Evolutionary conservation across 257 asterid species (phyloP).

Genomic region (Forsythia viridissima): DNA sequence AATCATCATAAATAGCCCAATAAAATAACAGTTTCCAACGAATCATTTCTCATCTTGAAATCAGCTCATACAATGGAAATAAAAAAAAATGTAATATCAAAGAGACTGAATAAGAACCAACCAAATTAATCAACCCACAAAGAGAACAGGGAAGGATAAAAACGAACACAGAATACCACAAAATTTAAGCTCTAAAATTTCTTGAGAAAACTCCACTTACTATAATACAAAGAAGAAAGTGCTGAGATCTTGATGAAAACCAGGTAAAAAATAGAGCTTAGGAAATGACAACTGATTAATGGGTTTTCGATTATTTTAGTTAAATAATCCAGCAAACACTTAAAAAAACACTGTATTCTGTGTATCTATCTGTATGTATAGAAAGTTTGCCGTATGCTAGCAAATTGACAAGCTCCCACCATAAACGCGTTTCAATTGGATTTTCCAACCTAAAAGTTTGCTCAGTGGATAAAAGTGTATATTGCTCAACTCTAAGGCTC

Average conservation of each 20-base stretch:
- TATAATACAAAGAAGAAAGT: conserved; percentile 20
- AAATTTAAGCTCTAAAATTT: not conserved
- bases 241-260: conserved; percentile 45
- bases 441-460: not conserved
- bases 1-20: not conserved
- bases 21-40: not conserved
- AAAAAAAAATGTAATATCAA: conserved; percentile 10
- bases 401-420: conserved; percentile 6
- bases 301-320: conserved; percentile 24
- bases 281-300: conserved; percentile 23
- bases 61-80: not conserved
- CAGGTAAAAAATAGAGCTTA: not conserved
- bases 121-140: not conserved
- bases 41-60: conserved; percentile 6
- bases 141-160: not conserved
- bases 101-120: not conserved
- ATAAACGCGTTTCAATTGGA: conserved; percentile 35
- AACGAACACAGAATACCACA: not conserved
- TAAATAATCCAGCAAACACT: conserved; percentile 18
- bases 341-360: conserved; percentile 3
- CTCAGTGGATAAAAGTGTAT: not conserved
- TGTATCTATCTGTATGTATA: conserved; percentile 1
- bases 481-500: too few relatives aligned
- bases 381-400: not conserved
- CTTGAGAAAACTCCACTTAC: not conserved